Evolutionary conservation across 352 stramenopile species (phyloP), one percentile per base, ranked within the genome.

Genomic region (Pythium oligandrum): DNA sequence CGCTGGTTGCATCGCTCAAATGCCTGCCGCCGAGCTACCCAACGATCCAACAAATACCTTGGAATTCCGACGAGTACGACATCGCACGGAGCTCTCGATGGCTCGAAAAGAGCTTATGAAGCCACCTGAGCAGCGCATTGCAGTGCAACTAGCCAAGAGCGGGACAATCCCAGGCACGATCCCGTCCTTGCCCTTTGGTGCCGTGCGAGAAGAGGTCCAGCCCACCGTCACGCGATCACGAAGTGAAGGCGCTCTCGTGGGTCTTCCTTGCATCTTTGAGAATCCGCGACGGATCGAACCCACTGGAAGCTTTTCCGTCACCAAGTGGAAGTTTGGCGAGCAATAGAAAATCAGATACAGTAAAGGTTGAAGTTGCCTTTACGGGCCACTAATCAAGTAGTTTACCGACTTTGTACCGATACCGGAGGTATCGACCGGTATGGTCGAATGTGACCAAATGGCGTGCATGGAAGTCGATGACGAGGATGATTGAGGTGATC

Each of bases 61-160:
- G 35, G 72, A 83, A 51, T 86, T 82, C 40, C 68, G 75, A 0
- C 72, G 68, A 30, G 72, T 86, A 9, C 63, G 64, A 3, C 59
- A 83, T 51, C 72, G 75, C 10, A 69, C 75, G 0, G 75, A 86
- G 66, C 62, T 86, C 39, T 54, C 81, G 32, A 50, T 75, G 49
- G 66, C 75, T 3, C 64, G 75, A 1, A 64, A 61, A 37, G 75
- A 86, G 61, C 55, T 83, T 32, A 53, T 81, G 42, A 83, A 82
- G 57, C 70, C 75, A n/a, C 61, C 70, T 26, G 64, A 75, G 51
- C 65, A 73, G 53, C 59, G 65, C 12, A 52, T 66, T 33, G 55
- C 61, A 1, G 46, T 49, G 38, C 51, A 61, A 2, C 52, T 63
- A 4, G 56, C 36, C 12, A 58, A 44, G 17, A 57, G 17, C 4